A percentile compares a stretch with the other conserved stretches of the same genome.
Conservation (phyloP, 2,329 filamentous ascomycete species). For the Fusarium gaditjirri region DNA sequence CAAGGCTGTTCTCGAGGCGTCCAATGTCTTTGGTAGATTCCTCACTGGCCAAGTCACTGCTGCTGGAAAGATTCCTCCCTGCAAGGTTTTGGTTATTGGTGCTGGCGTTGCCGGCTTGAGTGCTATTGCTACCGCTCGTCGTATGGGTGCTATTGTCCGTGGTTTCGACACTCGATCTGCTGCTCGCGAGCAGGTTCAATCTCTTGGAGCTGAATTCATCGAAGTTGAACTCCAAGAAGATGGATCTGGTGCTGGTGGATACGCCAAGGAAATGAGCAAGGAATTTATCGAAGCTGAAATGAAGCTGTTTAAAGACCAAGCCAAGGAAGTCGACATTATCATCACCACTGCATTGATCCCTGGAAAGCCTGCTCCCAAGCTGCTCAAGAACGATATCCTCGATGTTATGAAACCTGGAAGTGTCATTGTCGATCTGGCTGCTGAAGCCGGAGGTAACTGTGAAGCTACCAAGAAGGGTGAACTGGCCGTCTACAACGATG, state of each 20-base stretch:
- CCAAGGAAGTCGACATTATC: slow-evolving; percentile 88
- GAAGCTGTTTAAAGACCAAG: slow-evolving; percentile 90
- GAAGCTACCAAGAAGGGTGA: slow-evolving; percentile 82
- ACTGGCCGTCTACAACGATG: slow-evolving; percentile 76
- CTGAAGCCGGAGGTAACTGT: slow-evolving; percentile 89
- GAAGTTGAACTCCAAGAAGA: slow-evolving; percentile 89
- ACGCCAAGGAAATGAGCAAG: slow-evolving; percentile 94
- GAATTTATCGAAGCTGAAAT: slow-evolving; percentile 94
- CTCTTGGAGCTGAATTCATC: slow-evolving; percentile 88
- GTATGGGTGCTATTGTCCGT: slow-evolving; percentile 88
- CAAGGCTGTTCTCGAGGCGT: slow-evolving; percentile 89
- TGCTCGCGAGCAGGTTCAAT: slow-evolving; percentile 89
- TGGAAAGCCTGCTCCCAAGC: slow-evolving; percentile 81
- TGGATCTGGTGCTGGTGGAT: slow-evolving; percentile 84
- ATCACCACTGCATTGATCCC: slow-evolving; percentile 94
- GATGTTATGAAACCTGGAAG: slow-evolving; percentile 90
- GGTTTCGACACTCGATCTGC: slow-evolving; percentile 93
- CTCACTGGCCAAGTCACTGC: slow-evolving; percentile 91
- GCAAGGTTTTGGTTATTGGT: slow-evolving; percentile 90
- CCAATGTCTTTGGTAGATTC: slow-evolving; percentile 89
- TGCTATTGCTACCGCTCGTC: slow-evolving; percentile 85
- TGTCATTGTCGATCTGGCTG: slow-evolving; percentile 87
- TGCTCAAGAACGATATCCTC: slow-evolving; percentile 84
- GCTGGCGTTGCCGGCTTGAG: slow-evolving; percentile 89
- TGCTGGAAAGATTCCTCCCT: slow-evolving; percentile 88